Conservation (phyloP, 2,329 filamentous ascomycete genomes). For the Alternaria dauci region DNA sequence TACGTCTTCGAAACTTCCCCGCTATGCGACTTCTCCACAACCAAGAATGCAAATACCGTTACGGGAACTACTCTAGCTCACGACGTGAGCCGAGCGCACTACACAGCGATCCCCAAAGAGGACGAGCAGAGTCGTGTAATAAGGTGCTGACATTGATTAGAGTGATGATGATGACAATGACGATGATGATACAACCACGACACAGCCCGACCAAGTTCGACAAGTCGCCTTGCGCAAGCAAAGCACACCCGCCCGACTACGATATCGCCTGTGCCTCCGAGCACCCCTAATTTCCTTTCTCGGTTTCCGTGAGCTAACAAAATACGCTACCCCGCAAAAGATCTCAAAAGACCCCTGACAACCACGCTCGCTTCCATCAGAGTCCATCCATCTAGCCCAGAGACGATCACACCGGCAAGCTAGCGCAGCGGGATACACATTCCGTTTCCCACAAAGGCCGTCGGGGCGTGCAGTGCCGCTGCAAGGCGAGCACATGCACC, state of each 20-base stretch:
- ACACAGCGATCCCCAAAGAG: background rate
- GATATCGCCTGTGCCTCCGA: slow-evolving; percentile 3
- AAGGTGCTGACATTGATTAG: background rate
- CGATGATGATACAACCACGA: background rate
- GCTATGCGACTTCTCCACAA: slow-evolving; percentile 41
- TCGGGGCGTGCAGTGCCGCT: slow-evolving; percentile 26
- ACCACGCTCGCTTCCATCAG: slow-evolving; percentile 2
- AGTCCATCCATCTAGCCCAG: slow-evolving; percentile 20
- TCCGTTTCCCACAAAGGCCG: slow-evolving; percentile 22
- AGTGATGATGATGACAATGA: background rate
- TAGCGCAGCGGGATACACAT: slow-evolving; percentile 8
- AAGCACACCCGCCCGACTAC: slow-evolving; percentile 5
- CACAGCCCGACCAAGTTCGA: background rate
- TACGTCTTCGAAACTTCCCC: slow-evolving; percentile 51
- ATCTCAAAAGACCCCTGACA: slow-evolving; percentile 29
- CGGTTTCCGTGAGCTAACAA: slow-evolving; percentile 42
- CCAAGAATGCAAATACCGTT: slow-evolving; percentile 24
- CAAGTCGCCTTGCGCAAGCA: background rate
- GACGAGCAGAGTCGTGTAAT: background rate
- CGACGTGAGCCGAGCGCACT: slow-evolving; percentile 31
- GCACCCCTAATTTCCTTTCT: slow-evolving; percentile 16
- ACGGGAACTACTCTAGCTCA: slow-evolving; percentile 46
- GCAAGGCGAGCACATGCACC: slow-evolving; percentile 10
- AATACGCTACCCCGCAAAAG: slow-evolving; percentile 47
- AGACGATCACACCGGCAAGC: slow-evolving; percentile 21